Base-by-base conservation (phyloP, 2,329 filamentous ascomycete species). In the Rhynchosporium secalis region DNA sequence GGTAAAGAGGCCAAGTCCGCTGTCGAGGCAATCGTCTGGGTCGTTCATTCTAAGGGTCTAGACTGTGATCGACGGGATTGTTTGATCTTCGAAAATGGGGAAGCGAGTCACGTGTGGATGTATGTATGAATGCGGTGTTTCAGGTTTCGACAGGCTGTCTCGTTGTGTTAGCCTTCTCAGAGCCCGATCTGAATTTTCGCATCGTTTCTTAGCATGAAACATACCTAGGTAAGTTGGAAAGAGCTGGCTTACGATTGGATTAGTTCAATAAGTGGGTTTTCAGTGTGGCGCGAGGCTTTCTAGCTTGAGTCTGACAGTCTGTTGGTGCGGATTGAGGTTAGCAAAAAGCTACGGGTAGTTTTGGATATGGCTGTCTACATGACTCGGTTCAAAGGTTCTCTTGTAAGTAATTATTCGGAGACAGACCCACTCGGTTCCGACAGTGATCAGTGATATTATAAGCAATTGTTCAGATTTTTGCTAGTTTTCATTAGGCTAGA, bases 1-100 rank as follows among this genome's bases (percentile, higher is more conserved):
- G 59, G 88, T 78, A 79, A 97, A 96, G 68, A 96, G 79, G 72
- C 78, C 78, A 62, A 71, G 58, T 31, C 49, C 63, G 43, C 69
- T 66, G 3, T 60, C 29, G 41, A 51, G 28, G 36, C 33, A 9
- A 36, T 52, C 33, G 47, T 29, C 46, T 45, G 4, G 56, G 26
- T 26, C n/a, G 9, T 36, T 41, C 52, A 56, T 43, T 20, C 13
- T 46, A 31, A 47, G 20, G 15, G 10, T 7, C n/a, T n/a, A 38
- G 40, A 29, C 6, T 15, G 8, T 5, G 28, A 12, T 9, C 36
- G 45, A 12, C 9, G 13, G 60, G 28, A 57, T 6, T 26, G 31
- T 20, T 49, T n/a, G 15, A 26, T 20, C 33, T 20, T n/a, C 7
- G 40, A 13, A 15, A 60, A 58, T 61, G 60, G 64, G 61, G 58